Base-by-base conservation (phyloP, 371 early-diverging fungal genomes). In the Mortierella sp. region DNA sequence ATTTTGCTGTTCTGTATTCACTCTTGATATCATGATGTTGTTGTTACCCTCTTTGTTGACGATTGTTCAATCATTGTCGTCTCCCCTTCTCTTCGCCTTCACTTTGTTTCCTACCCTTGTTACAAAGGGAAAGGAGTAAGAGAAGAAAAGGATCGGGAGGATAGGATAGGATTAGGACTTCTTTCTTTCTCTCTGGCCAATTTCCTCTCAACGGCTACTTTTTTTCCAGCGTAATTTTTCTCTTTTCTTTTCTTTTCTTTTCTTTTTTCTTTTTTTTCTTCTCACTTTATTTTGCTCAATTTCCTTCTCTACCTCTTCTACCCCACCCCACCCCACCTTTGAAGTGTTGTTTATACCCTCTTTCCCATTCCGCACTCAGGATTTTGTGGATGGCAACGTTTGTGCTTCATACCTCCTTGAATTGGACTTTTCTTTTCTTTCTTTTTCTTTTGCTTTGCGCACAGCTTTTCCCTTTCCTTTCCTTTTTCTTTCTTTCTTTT, bases 1-100 rank as follows among this genome's bases (percentile, higher is more conserved):
- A n/a, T n/a, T n/a, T n/a, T n/a, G n/a, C n/a, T n/a, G n/a, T n/a
- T n/a, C n/a, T n/a, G n/a, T n/a, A n/a, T n/a, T n/a, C n/a, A n/a
- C n/a, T n/a, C n/a, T n/a, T n/a, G n/a, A n/a, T n/a, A n/a, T n/a
- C n/a, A n/a, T n/a, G n/a, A n/a, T n/a, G n/a, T n/a, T n/a, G n/a
- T n/a, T n/a, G n/a, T n/a, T n/a, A 37, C 60, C 25, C 44, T 21
- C 51, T n/a, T 12, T 6, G 50, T 29, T 9, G 51, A 14, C 19
- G 53, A 43, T 63, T 51, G 18, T 21, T 53, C 63, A 23, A 57
- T 57, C 37, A 43, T 58, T n/a, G n/a, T n/a, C n/a, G n/a, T n/a
- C n/a, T n/a, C n/a, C n/a, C n/a, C n/a, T n/a, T n/a, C n/a, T n/a
- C n/a, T n/a, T n/a, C n/a, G n/a, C n/a, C n/a, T n/a, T n/a, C n/a